Evolutionary conservation across 2,329 filamentous ascomycete genomes (phyloP).

Genomic region (Catunica adiposa): DNA sequence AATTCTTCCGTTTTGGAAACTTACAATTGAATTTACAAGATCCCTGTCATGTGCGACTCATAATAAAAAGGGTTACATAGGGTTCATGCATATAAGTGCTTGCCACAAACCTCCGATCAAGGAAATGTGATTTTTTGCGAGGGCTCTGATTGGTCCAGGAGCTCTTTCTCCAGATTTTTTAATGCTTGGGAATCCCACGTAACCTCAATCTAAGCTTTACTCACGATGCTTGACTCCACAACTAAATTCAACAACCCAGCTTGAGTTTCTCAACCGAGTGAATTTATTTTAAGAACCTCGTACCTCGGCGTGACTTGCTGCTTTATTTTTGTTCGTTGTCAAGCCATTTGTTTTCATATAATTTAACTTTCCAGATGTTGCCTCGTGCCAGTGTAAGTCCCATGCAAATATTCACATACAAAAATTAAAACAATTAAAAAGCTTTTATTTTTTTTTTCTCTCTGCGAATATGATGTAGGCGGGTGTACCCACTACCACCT

Average conservation of each 20-base stretch:
- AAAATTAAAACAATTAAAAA: background rate
- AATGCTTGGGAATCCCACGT: background rate
- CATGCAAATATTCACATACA: background rate
- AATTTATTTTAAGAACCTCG: background rate
- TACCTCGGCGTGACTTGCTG: background rate
- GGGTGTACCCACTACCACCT: constrained; percentile 4
- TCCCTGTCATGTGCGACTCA: too few relatives aligned
- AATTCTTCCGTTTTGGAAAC: background rate
- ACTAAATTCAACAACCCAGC: too few relatives aligned
- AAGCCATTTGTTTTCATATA: background rate
- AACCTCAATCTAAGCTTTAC: background rate
- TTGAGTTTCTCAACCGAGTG: too few relatives aligned
- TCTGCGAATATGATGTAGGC: background rate
- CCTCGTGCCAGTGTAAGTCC: constrained; percentile 14
- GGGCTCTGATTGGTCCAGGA: background rate
- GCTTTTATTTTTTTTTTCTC: background rate
- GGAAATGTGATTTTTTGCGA: background rate
- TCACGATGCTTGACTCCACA: background rate
- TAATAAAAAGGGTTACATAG: background rate
- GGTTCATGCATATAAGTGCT: background rate
- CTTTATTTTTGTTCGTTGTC: background rate
- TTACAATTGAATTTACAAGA: too few relatives aligned
- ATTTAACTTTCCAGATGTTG: constrained; percentile 3
- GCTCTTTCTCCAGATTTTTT: background rate
- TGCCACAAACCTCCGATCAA: background rate